A percentile compares a stretch with the other conserved stretches of the same genome.
These are phyloP conservation scores for Mucor irregularis DNA, from an alignment of 371 early-diverging fungal species.

Conservation along the genomic window DNA sequence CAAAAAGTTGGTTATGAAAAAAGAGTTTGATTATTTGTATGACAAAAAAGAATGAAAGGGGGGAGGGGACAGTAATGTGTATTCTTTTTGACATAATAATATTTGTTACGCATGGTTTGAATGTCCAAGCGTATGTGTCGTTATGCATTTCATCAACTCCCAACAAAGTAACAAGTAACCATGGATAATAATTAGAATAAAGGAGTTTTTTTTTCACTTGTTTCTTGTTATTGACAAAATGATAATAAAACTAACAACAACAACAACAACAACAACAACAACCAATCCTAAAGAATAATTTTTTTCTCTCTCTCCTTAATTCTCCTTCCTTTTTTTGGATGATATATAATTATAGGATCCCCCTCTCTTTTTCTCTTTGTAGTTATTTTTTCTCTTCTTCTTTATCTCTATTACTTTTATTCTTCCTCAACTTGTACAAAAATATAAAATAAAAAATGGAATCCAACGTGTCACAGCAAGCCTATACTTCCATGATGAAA, in stretches of 20 bases:
- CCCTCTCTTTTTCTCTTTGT: background rate
- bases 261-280: constrained; percentile 8
- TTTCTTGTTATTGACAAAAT: too few species aligned
- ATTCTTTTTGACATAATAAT: constrained; percentile 1
- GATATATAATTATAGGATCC: background rate
- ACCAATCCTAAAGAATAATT: background rate
- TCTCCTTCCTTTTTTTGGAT: background rate
- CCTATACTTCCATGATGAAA: constrained; percentile 53
- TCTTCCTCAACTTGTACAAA: background rate
- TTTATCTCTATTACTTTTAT: background rate
- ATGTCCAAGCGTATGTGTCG: constrained; percentile 26
- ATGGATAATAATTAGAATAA: too few species aligned
- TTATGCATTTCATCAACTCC: too few species aligned
- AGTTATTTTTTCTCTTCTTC: background rate
- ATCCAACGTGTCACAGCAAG: constrained; percentile 40
- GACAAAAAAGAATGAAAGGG: background rate
- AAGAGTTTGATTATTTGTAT: background rate
- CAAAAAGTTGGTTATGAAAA: too few species aligned
- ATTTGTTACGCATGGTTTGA: background rate
- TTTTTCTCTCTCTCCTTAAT: background rate
- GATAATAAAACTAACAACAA: too few species aligned
- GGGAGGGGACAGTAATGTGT: background rate
- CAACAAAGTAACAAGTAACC: too few species aligned
- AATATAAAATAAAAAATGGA: constrained; percentile 22
- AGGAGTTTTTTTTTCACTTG: too few species aligned